A percentile compares a stretch with the other conserved stretches of the same genome.
These are phyloP conservation scores for Viola odorata DNA, from an alignment of 345 rosid genomes.

Conservation along the genomic window DNA sequence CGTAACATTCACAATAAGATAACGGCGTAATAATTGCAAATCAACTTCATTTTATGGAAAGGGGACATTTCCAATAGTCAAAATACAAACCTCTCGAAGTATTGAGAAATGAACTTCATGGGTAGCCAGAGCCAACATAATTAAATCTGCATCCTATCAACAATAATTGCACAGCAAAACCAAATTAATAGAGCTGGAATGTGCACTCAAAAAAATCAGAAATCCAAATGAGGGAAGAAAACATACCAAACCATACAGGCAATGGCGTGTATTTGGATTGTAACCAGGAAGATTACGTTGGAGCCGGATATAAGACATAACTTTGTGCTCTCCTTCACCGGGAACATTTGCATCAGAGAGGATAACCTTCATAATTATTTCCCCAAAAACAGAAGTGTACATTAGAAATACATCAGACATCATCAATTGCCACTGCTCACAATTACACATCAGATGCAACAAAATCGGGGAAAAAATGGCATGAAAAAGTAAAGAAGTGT, in stretches of 20 bases:
- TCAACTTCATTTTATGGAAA: not conserved
- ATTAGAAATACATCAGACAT: not conserved
- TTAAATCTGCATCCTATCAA: conserved; percentile 91
- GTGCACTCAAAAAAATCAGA: not conserved
- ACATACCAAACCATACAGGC: conserved; percentile 93
- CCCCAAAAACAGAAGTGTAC: conserved; percentile 6
- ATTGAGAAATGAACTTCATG: conserved; percentile 92
- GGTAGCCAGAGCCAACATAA: conserved; percentile 94
- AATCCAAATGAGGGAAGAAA: conserved; percentile 24
- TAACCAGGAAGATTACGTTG: conserved; percentile 87
- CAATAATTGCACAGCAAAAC: conserved; percentile 9
- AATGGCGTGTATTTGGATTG: conserved; percentile 86
- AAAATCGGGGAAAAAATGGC: not conserved
- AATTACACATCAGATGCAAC: not conserved
- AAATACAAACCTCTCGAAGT: conserved; percentile 75
- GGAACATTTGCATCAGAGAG: conserved; percentile 99
- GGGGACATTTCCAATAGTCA: not conserved
- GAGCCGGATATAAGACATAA: conserved; percentile 83
- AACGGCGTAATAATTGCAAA: not conserved
- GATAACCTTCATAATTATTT: conserved; percentile 58
- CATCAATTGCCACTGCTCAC: not conserved
- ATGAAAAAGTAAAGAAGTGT: not conserved
- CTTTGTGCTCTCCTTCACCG: conserved; percentile 98
- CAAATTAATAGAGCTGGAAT: conserved; percentile 10
- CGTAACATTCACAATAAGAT: not conserved